Base-by-base conservation (phyloP, 495 filamentous ascomycete species). In the Penicillium silybi region DNA sequence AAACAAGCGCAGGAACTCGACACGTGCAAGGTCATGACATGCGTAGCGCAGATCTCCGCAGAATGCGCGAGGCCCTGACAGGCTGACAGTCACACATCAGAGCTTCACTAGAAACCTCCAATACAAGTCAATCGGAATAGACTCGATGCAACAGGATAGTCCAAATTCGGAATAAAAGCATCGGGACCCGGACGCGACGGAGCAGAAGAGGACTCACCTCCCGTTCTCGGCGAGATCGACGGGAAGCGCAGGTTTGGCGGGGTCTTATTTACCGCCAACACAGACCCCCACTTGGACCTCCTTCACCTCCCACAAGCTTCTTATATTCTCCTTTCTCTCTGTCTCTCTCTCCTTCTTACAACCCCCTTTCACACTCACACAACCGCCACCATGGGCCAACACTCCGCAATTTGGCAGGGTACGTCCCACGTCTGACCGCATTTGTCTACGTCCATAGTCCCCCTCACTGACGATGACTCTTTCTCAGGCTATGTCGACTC, bases 401-500 rank as follows among this genome's bases (percentile, higher is more conserved):
- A 72, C 68, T 67, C 66, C 44, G 69, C 66, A 62, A 57, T 72
- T 62, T 84, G 81, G 80, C 80, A 85, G 75, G 77, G 82, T 85
- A 68, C 56, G 75, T 59, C 38, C 40, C 48, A 27, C 41, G 32
- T 41, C 22, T 25, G 48, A 49, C 25, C 47, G 19, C 42, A 46
- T 52, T 43, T 23, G 27, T 44, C 47, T 52, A 50, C 40, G 53
- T 42, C 50, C 13, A 10, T 29, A 10, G 29, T 44, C 41, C 22
- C 44, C 41, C 46, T 48, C n/a, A 27, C 50, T 48, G 34, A 54
- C 66, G 54, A 67, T 43, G 15, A 40, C 26, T 46, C 37, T 39
- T 56, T n/a, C 4, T 45, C 63, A 88, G 85, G 76, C 66, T 88
- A 86, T 66, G 75, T 86, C 62, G 83, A 86, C 72, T 71, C 77